A percentile compares a stretch with the other conserved stretches of the same genome.
Evolutionary conservation across 768 basidiomycete species (phyloP).

Genomic region (Phlegmacium glaucopus): DNA sequence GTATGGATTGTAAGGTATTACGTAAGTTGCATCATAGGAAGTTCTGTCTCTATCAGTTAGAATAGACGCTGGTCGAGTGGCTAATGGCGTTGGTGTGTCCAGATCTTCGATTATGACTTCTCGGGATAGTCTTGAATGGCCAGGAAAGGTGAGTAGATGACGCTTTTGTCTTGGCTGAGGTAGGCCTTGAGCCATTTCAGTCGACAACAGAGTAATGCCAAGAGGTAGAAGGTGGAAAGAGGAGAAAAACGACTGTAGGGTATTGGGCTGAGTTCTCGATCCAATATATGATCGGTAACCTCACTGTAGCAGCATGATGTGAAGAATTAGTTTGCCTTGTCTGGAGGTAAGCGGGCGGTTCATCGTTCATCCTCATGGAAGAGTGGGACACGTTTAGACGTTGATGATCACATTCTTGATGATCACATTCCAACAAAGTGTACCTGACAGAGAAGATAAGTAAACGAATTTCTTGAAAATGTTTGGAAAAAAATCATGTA

Average conservation of each 20-base stretch:
- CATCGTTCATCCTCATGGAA: neutral
- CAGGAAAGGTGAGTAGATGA: neutral
- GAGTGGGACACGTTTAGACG: neutral
- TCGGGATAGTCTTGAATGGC: neutral
- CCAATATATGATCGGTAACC: neutral
- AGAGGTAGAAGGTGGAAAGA: neutral
- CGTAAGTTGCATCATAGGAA: neutral
- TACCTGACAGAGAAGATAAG: too few relatives aligned
- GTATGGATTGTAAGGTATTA: neutral
- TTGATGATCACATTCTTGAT: neutral
- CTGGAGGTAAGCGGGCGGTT: neutral
- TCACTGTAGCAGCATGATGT: neutral
- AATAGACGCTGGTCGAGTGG: neutral
- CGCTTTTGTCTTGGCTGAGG: neutral
- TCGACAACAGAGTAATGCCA: neutral
- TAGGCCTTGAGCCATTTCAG: too few relatives aligned
- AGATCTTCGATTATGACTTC: neutral
- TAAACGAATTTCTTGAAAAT: too few relatives aligned
- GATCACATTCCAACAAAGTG: neutral
- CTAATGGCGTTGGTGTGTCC: neutral
- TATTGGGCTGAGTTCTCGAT: neutral
- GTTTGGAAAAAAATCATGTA: too few relatives aligned
- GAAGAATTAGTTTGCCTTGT: neutral
- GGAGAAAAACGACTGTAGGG: neutral
- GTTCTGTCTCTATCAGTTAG: neutral